Conservation (phyloP, 306 rosid species). For the Cicer arietinum region DNA sequence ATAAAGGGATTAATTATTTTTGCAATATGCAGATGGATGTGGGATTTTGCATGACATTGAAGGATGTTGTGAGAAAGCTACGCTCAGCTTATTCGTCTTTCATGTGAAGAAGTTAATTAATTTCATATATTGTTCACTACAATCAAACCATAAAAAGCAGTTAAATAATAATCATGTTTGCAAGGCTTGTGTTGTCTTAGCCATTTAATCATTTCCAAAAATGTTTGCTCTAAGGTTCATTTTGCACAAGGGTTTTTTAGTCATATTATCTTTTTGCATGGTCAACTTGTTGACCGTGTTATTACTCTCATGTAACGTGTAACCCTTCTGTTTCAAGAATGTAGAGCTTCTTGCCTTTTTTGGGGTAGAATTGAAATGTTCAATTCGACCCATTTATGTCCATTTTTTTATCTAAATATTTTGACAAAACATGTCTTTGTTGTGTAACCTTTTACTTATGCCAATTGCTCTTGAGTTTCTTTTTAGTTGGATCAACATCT, state of each 20-base stretch:
- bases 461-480: conserved; percentile 35
- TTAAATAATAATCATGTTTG: conserved; percentile 43
- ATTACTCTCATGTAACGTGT: not conserved
- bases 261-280: conserved; percentile 55
- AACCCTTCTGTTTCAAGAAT: conserved; percentile 53
- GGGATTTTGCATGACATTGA: conserved; percentile 68
- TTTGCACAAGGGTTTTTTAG: conserved; percentile 64
- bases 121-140: conserved; percentile 24
- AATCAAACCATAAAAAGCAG: conserved; percentile 2
- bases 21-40: conserved; percentile 71
- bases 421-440: conserved; percentile 51
- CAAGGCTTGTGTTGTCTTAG: conserved; percentile 52
- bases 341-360: too few relatives aligned
- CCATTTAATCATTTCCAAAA: conserved; percentile 40
- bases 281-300: conserved; percentile 59
- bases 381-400: conserved; percentile 41
- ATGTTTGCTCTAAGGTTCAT: conserved; percentile 58
- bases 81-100: conserved; percentile 60
- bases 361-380: conserved; percentile 37
- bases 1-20: not conserved
- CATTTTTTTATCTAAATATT: conserved; percentile 37
- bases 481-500: not conserved
- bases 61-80: conserved; percentile 75
- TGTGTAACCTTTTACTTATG: conserved; percentile 38
- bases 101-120: conserved; percentile 49